phyloP scores from a whole-genome alignment of 352 stramenopile genomes.

The Phytophthora tubulina region DNA sequence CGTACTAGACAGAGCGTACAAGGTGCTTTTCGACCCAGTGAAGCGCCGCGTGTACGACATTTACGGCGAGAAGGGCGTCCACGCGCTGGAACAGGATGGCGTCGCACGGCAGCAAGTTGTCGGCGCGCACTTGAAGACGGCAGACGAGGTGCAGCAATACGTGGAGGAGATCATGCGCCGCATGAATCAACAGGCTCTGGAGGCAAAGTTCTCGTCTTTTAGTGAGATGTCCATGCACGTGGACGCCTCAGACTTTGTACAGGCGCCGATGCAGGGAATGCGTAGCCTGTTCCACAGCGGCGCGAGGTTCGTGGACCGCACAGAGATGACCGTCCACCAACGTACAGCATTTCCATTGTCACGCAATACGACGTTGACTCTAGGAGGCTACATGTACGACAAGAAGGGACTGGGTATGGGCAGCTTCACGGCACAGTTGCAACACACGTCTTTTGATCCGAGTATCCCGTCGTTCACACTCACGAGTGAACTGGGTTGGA shows the following conservation, averaged over 20 bases:
- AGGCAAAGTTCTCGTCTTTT: conserved; percentile 81
- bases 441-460: conserved; percentile 76
- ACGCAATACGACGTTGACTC: conserved; percentile 61
- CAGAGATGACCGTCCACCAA: conserved; percentile 88
- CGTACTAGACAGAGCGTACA: conserved; percentile 84
- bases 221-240: conserved; percentile 86
- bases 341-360: conserved; percentile 74
- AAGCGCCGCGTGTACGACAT: conserved; percentile 79
- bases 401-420: conserved; percentile 79
- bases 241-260: conserved; percentile 81
- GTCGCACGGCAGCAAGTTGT: conserved; percentile 44
- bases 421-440: conserved; percentile 70
- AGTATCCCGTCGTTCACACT: conserved; percentile 67
- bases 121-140: conserved; percentile 56
- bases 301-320: conserved; percentile 60
- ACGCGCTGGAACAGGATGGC: conserved; percentile 71
- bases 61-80: conserved; percentile 78
- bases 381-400: conserved; percentile 89
- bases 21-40: conserved; percentile 77
- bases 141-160: conserved; percentile 61
- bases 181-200: conserved; percentile 75
- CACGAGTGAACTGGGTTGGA: conserved; percentile 79
- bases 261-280: conserved; percentile 67
- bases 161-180: conserved; percentile 68
- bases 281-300: conserved; percentile 58